A percentile compares a stretch with the other conserved stretches of the same genome.
Conservation (phyloP, 208 protist species). For the Crithidia sp. region DNA sequence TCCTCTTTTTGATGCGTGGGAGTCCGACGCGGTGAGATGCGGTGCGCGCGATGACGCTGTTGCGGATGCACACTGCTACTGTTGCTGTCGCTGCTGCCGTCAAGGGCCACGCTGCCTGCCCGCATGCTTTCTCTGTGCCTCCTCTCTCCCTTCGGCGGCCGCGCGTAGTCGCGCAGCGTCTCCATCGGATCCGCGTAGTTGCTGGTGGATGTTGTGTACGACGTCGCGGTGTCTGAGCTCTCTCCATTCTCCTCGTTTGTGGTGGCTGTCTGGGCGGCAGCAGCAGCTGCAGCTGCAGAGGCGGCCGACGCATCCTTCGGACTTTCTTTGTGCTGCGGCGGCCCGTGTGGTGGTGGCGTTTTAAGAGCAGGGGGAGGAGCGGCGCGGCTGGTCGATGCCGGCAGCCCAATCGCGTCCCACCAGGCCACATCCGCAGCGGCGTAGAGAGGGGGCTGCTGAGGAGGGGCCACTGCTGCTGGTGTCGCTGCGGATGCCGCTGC, state of each 20-base stretch:
- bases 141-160: background rate
- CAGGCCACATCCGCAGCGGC: constrained; percentile 61
- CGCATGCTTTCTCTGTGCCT: background rate
- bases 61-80: no score
- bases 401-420: constrained; percentile 59
- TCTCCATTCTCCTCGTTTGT: constrained; percentile 39
- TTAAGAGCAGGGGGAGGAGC: background rate
- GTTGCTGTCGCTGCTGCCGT: background rate
- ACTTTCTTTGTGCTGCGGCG: background rate
- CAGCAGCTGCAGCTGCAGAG: background rate
- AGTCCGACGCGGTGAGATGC: background rate
- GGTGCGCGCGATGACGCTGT: background rate
- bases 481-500: background rate
- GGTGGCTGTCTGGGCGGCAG: background rate
- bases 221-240: constrained; percentile 59
- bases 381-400: background rate
- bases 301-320: background rate
- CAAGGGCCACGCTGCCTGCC: background rate
- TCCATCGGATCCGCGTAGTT: constrained; percentile 25
- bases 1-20: no score
- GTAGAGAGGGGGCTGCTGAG: constrained; percentile 26
- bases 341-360: background rate
- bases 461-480: background rate
- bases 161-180: constrained; percentile 1
- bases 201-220: constrained; percentile 68